These are phyloP conservation scores for Trichosporon faecale DNA, from an alignment of 1,284 basidiomycete species.

Conservation along the genomic window DNA sequence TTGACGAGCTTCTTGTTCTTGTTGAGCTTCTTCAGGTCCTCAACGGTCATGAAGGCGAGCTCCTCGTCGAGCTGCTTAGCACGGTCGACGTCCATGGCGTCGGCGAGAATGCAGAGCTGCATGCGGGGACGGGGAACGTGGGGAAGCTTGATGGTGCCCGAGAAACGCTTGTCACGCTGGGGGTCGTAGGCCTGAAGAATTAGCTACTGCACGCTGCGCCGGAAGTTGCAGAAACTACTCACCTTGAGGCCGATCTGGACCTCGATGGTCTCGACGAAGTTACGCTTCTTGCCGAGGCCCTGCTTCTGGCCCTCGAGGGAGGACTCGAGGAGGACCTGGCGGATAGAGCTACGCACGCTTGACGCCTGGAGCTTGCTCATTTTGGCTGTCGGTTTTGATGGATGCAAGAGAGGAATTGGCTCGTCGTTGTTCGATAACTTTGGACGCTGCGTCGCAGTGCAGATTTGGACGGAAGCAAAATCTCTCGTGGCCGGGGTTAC, in stretches of 20 bases:
- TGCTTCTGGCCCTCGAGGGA: constrained; percentile 49
- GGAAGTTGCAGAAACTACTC: constrained; percentile 58
- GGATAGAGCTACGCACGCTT: constrained; percentile 96
- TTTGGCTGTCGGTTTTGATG: constrained; percentile 16
- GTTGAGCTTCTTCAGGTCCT: constrained; percentile 91
- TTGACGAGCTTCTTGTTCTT: constrained; percentile 99
- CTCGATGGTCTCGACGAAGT: constrained; percentile 81
- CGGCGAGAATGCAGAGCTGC: constrained; percentile 99
- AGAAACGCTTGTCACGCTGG: constrained; percentile 56
- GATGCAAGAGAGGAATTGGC: constrained; percentile 10
- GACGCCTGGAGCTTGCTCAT: constrained; percentile 82
- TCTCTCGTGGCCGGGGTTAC: not conserved
- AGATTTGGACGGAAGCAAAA: constrained; percentile 4
- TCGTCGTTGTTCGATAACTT: constrained; percentile 3
- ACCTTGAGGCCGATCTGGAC: constrained; percentile 91
- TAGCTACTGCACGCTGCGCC: not conserved
- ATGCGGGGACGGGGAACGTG: constrained; percentile 97
- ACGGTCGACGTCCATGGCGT: constrained; percentile 95
- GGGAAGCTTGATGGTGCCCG: constrained; percentile 94
- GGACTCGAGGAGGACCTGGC: constrained; percentile 72
- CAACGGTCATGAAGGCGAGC: constrained; percentile 83
- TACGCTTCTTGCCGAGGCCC: constrained; percentile 59
- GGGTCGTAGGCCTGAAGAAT: not conserved
- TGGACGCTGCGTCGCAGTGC: not conserved
- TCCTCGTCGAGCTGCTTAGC: constrained; percentile 53